These are phyloP conservation scores for Ceriops zippeliana DNA, from an alignment of 345 rosid species.

Conservation along the genomic window DNA sequence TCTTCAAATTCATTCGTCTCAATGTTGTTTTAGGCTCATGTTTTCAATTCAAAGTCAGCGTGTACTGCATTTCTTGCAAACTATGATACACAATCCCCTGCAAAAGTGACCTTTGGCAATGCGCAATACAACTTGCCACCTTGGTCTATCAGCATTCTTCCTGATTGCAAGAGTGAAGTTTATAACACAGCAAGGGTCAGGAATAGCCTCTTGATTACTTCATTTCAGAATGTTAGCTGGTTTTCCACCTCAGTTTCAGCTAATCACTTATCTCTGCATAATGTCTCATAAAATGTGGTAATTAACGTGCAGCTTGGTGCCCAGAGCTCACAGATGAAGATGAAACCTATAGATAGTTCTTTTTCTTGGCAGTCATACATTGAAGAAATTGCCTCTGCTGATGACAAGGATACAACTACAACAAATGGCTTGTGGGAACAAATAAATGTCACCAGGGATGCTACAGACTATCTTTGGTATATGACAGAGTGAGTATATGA, in stretches of 20 bases:
- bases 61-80: constrained; percentile 48
- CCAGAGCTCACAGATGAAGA: constrained; percentile 32
- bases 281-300: neutral
- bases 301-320: constrained; percentile 27
- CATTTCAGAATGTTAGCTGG: neutral
- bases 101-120: constrained; percentile 32
- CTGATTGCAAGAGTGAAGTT: constrained; percentile 37
- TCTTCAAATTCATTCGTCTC: neutral
- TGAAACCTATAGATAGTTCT: constrained; percentile 26
- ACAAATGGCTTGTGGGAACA: constrained; percentile 37
- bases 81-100: constrained; percentile 35
- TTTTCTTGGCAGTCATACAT: constrained; percentile 41
- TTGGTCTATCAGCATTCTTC: constrained; percentile 52
- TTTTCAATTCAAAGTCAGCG: constrained; percentile 27
- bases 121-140: constrained; percentile 39
- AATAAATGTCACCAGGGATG: constrained; percentile 36
- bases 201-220: neutral
- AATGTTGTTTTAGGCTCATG: constrained; percentile 33
- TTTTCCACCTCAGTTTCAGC: constrained; percentile 3
- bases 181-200: constrained; percentile 42
- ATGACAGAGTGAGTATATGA: constrained; percentile 39
- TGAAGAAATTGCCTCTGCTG: constrained; percentile 38
- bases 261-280: neutral
- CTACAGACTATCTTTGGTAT: constrained; percentile 49
- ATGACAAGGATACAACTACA: constrained; percentile 28